A percentile compares a stretch with the other conserved stretches of the same genome.
phyloP scores from a whole-genome alignment of 192 early-diverging fungal species.

The Entomortierella parvispora region DNA sequence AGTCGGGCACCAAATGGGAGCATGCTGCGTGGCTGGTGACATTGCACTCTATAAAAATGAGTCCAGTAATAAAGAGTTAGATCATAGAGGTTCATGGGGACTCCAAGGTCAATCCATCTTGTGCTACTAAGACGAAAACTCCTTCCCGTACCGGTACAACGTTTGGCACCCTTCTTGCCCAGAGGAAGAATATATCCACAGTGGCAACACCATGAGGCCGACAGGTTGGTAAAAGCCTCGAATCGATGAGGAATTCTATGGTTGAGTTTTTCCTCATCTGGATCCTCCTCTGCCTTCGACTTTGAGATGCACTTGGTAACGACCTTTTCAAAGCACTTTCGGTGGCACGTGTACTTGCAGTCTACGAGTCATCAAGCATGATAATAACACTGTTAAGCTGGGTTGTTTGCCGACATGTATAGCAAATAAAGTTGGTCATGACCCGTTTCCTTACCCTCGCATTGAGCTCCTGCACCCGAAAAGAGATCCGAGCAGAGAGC shows the following conservation, averaged over 20 bases:
- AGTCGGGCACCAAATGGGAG: constrained; percentile 86
- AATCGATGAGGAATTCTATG: constrained; percentile 98
- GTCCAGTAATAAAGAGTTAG: neutral
- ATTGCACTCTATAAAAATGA: constrained; percentile 76
- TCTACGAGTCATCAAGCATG: constrained; percentile 54
- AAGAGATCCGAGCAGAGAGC: constrained; percentile 95
- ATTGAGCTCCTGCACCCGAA: constrained; percentile 90
- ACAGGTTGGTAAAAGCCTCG: constrained; percentile 83
- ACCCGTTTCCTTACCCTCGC: constrained; percentile 89
- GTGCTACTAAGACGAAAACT: neutral
- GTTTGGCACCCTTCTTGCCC: constrained; percentile 69
- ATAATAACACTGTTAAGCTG: constrained; percentile 9
- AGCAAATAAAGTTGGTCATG: neutral
- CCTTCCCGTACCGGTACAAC: constrained; percentile 56
- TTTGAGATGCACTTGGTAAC: constrained; percentile 91
- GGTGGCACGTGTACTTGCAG: constrained; percentile 95
- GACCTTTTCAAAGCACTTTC: constrained; percentile 86
- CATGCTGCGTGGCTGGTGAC: constrained; percentile 87
- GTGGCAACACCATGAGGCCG: constrained; percentile 96
- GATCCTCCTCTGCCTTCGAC: constrained; percentile 68
- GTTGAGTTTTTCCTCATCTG: constrained; percentile 77
- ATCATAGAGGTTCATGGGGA: neutral
- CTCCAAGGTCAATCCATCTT: neutral
- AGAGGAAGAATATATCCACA: constrained; percentile 97
- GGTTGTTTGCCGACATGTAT: neutral